Base-by-base conservation (phyloP, 2,329 filamentous ascomycete species). In the Diaporthe velutina region DNA sequence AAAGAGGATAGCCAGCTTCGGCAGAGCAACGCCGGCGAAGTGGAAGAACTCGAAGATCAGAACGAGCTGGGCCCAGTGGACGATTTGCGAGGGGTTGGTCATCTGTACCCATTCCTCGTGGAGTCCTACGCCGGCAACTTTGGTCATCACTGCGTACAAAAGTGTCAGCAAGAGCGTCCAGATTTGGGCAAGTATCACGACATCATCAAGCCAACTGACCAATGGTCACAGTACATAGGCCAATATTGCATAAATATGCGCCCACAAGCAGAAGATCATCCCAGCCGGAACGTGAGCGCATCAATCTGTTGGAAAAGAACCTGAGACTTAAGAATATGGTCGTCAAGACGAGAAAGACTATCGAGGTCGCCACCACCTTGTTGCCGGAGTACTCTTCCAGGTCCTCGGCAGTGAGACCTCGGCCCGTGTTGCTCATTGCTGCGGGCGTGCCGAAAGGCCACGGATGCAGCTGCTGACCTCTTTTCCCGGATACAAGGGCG, bases 251-350 rank as follows among this genome's bases (percentile, higher is more conserved):
- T 1, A 68, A 6, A 8, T 68, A 68, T 12, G 30, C 64, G 13
- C 12, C 64, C 45, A 52, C 30, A 22, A 68, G 64, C 17, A 68
- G 10, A 13, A 68, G 7, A 40, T 68, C 64, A 40, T 68, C 45
- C 45, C 48, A 52, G 30, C 64, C 45, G 54, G 64, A 68, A 12
- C 22, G 64, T 6, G 64, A 68, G 22, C 64, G 64, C 64, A 68
- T 40, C 2, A 68, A n/a, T 2, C 17, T 68, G 33, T 54, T 68
- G 7, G 64, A 33, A 19, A n/a, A 68, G n/a, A 68, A 54, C 3
- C 64, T 22, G 19, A 68, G 45, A 0, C 45, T 45, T 22, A 68
- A 6, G 17, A 54, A 68, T 1, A 54, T 28, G 6, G 64, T 25
- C 9, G 64, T 68, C 64, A 68, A 13, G 15, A 52, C n/a, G 4